phyloP scores from a whole-genome alignment of 371 early-diverging fungal species.

The Chytridiales sp. region DNA sequence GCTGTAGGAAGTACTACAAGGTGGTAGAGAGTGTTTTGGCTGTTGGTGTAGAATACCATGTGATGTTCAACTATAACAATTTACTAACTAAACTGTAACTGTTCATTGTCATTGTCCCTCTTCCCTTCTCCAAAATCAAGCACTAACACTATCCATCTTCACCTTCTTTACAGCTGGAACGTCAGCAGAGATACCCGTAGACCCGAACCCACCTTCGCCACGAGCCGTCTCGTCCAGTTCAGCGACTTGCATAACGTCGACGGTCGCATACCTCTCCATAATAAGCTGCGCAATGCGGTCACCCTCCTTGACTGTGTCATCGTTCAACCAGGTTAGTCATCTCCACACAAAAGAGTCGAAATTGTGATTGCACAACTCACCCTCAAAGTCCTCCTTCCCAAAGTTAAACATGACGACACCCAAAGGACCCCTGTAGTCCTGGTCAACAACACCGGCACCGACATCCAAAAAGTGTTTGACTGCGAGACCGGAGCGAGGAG shows the following conservation, averaged over 20 bases:
- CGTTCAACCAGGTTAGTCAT: background rate
- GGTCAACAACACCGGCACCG: conserved; percentile 96
- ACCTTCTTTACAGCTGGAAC: too few relatives aligned
- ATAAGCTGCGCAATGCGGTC: conserved; percentile 98
- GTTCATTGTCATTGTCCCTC: too few relatives aligned
- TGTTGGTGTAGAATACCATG: too few relatives aligned
- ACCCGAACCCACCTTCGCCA: conserved; percentile 92
- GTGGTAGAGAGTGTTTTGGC: too few relatives aligned
- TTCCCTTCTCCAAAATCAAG: too few relatives aligned
- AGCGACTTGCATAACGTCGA: conserved; percentile 76
- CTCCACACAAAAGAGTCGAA: conserved; percentile 3
- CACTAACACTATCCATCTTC: too few relatives aligned
- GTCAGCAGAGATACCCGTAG: conserved; percentile 90
- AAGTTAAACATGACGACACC: conserved; percentile 92
- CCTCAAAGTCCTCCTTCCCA: conserved; percentile 68
- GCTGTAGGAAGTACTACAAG: too few relatives aligned
- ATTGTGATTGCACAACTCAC: conserved; percentile 22
- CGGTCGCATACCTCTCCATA: conserved; percentile 81
- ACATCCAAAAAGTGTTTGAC: conserved; percentile 89
- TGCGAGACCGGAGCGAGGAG: conserved; percentile 90
- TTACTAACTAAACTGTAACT: too few relatives aligned
- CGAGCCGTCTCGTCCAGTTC: conserved; percentile 77
- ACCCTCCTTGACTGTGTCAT: conserved; percentile 65
- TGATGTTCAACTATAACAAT: too few relatives aligned
- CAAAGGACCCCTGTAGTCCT: conserved; percentile 87